Conservation (phyloP, 768 basidiomycete species). For the Lactifluus volemus region DNA sequence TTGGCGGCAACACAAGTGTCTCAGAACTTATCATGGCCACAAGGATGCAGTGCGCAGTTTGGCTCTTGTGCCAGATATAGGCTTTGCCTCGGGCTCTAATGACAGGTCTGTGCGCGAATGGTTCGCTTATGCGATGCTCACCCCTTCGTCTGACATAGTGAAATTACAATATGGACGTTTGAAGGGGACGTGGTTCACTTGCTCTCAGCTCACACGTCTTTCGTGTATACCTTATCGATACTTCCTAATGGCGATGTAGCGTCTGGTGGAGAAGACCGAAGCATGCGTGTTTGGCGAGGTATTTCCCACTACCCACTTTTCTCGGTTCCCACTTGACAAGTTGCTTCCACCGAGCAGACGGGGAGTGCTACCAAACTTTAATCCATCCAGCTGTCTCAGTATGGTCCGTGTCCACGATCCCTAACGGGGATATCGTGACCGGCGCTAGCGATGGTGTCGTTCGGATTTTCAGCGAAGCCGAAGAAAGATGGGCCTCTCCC, state of each 20-base stretch:
- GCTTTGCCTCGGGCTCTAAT: conserved; percentile 94
- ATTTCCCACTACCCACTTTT: conserved; percentile 8
- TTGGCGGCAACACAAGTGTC: conserved; percentile 68
- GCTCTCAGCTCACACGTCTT: conserved; percentile 92
- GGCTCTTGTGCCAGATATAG: conserved; percentile 70
- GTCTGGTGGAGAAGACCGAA: conserved; percentile 92
- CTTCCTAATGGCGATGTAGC: conserved; percentile 77
- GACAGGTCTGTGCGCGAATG: conserved; percentile 53
- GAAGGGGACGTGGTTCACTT: conserved; percentile 69
- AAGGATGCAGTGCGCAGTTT: conserved; percentile 87
- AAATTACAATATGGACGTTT: conserved; percentile 88
- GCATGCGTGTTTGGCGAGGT: conserved; percentile 88
- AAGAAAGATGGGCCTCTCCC: conserved; percentile 64
- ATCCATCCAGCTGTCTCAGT: conserved; percentile 96
- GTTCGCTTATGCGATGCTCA: conserved; percentile 6
- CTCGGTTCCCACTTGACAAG: background rate
- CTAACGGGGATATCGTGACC: conserved; percentile 87
- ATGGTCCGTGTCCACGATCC: conserved; percentile 84
- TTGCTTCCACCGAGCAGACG: conserved; percentile 41
- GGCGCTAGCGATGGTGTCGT: conserved; percentile 85
- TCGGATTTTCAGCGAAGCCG: conserved; percentile 71
- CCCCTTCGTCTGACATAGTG: conserved; percentile 36
- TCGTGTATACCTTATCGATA: conserved; percentile 84
- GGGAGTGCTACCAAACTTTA: conserved; percentile 81
- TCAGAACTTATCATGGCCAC: conserved; percentile 79